Evolutionary conservation across 768 basidiomycete genomes (phyloP), one percentile per base, ranked within the genome.

Genomic region (Termitomyces heimii): DNA sequence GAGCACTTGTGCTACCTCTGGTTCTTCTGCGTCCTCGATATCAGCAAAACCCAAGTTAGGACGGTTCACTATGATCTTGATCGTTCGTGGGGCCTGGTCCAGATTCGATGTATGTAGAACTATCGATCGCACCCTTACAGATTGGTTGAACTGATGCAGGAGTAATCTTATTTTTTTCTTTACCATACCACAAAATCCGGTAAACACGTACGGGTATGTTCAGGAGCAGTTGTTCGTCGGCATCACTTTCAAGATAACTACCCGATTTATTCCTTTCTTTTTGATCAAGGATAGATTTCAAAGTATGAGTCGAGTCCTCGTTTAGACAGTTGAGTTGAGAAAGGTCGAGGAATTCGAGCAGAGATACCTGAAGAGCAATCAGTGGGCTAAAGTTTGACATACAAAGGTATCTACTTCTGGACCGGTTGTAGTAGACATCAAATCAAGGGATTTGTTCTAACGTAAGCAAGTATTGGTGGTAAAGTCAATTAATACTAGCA

Each of bases 321-420:
- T 92, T 91, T 62, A 92, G 77, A 63, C 88, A 89, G 58, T 82
- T 82, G 50, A 84, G 67, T 66, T 89, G 86, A 2, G 75, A 71
- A 20, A 72, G 57, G 65, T 89, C 86, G 47, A 90, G 71, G 57
- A 75, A 75, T 63, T 83, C 77, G 52, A 87, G 75, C 22, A 85
- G 71, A 24, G 83, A 84, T 52, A 73, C 71, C 82, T 84, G 51
- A 40, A 46, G 24, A 39, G 48, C 22, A 9, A 49, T 64, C 43
- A 61, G 53, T 55, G 45, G 28, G 26, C 24, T 40, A 28, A n/a
- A 52, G 22, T 16, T 35, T 10, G n/a, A 29, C 31, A 22, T 39
- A 46, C 35, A 26, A 43, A 37, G 20, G 53, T 53, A 24, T 51
- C 65, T 65, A 60, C 43, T 53, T 61, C 58, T 54, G 46, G 5